Conservation (phyloP, 176 grass and related monocot species). For the Phragmites australis region DNA sequence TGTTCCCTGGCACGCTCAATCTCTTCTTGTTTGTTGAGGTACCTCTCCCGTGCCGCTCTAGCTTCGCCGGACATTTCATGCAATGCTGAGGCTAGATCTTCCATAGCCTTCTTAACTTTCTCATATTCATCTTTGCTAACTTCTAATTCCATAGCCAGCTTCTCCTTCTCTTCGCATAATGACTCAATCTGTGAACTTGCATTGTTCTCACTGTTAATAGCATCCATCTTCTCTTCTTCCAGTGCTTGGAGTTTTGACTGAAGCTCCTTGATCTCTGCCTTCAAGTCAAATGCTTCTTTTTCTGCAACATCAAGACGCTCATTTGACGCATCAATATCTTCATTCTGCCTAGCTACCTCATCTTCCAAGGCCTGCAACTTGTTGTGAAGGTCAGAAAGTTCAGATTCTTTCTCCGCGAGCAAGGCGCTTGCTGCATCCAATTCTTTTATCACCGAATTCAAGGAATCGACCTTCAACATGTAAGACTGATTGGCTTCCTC, state of each 20-base stretch:
- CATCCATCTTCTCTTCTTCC: conserved; percentile 48
- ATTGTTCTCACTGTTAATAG: conserved; percentile 46
- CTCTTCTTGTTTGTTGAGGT: conserved; percentile 58
- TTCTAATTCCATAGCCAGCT: conserved; percentile 54
- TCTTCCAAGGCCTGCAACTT: conserved; percentile 59
- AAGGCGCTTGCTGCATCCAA: conserved; percentile 49
- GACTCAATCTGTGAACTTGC: conserved; percentile 44
- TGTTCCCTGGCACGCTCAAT: conserved; percentile 52
- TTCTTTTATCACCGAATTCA: conserved; percentile 48
- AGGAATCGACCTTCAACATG: conserved; percentile 50
- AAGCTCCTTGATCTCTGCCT: conserved; percentile 44
- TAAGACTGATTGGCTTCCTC: conserved; percentile 58
- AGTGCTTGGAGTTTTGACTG: conserved; percentile 53
- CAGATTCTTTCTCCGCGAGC: conserved; percentile 50
- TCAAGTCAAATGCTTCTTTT: conserved; percentile 52
- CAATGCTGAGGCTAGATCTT: conserved; percentile 70
- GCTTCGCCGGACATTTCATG: conserved; percentile 72
- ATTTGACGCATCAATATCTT: conserved; percentile 47
- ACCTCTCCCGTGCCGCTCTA: conserved; percentile 52
- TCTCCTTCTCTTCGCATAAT: conserved; percentile 54
- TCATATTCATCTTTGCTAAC: conserved; percentile 50
- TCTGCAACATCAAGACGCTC: conserved; percentile 44
- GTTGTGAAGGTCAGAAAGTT: conserved; percentile 45
- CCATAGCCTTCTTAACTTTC: conserved; percentile 73
- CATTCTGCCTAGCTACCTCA: conserved; percentile 54